phyloP scores from a whole-genome alignment of 768 basidiomycete species.

The Strobilomyces dryophilus region DNA sequence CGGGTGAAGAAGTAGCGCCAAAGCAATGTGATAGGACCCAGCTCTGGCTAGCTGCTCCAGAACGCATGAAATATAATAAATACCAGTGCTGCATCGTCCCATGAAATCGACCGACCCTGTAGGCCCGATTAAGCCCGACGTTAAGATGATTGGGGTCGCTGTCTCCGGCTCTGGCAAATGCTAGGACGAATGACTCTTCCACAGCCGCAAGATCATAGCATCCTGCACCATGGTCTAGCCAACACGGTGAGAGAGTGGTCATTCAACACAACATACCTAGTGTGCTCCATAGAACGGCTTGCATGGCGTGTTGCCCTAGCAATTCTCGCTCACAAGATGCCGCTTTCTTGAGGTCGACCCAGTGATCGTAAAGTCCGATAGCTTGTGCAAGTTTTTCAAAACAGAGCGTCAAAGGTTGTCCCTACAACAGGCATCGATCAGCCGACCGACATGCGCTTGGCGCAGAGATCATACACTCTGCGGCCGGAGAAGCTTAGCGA shows the following conservation, averaged over 20 bases:
- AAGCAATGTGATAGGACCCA: conserved; percentile 59
- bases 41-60: conserved; percentile 57
- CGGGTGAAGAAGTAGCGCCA: conserved; percentile 62
- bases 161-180: conserved; percentile 56
- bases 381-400: conserved; percentile 69
- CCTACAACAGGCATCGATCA: conserved; percentile 37
- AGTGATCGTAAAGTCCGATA: conserved; percentile 65
- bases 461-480: conserved; percentile 43
- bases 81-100: not conserved
- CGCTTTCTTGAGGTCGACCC: conserved; percentile 55
- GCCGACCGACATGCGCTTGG: not conserved
- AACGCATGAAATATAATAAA: conserved; percentile 8
- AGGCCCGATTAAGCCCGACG: conserved; percentile 60
- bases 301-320: conserved; percentile 70
- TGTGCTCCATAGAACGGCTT: conserved; percentile 67
- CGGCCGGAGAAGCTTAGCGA: conserved; percentile 69
- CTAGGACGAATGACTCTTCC: conserved; percentile 66
- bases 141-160: conserved; percentile 61
- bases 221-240: conserved; percentile 39
- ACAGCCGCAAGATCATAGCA: conserved; percentile 59
- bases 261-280: conserved; percentile 43
- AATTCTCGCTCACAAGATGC: conserved; percentile 53
- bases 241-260: not conserved
- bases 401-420: conserved; percentile 64
- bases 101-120: conserved; percentile 45